Evolutionary conservation across 1,139 yeast species (phyloP), one percentile per base, ranked within the genome.

Genomic region (Candida buenavistaensis): DNA sequence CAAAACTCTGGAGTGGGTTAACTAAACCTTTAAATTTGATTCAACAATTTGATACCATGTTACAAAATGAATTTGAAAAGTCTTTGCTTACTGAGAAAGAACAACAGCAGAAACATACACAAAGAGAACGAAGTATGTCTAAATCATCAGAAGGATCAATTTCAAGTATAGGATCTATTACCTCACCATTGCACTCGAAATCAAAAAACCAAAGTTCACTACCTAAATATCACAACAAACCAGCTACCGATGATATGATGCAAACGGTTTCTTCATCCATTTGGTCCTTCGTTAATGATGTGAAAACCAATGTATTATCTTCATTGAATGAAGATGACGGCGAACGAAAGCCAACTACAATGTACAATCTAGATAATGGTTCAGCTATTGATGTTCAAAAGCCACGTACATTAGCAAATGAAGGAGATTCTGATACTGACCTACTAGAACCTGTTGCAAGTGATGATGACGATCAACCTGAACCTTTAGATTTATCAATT

Each of bases 11-110:
- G 75, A 44, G 36, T 26, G 48, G 47, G 7, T 29, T 46, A 20
- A 34, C 78, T 10, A 81, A 76, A 46, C 87, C 90, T 1, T 63
- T 82, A 30, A 75, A 68, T 27, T 64, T 82, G 38, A 68, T 83
- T 28, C 86, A 80, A 46, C 88, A 80, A 43, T 73, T 83, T 49
- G 92, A 83, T 54, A 75, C 75, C 32, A 67, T 82, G 59, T 61
- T 83, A 19, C 87, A 78, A 50, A 73, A 68, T 38, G 90, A 82
- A 51, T 68, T 83, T 43, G 90, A 82, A 47, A 75, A 53, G 58
- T 79, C 62, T 20, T 62, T 63, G 53, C 55, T 42, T 3, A 52
- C 51, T 8, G 44, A 44, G 19, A 28, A 32, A 26, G 26, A 32
- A 7, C 23, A 15, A 23, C 31, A 32, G 14, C 14, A 12, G 15